Percentiles rank a stretch among this genome's conserved stretches.
phyloP scores from a whole-genome alignment of 495 filamentous ascomycete genomes.

The Lophiotrema nucula region DNA sequence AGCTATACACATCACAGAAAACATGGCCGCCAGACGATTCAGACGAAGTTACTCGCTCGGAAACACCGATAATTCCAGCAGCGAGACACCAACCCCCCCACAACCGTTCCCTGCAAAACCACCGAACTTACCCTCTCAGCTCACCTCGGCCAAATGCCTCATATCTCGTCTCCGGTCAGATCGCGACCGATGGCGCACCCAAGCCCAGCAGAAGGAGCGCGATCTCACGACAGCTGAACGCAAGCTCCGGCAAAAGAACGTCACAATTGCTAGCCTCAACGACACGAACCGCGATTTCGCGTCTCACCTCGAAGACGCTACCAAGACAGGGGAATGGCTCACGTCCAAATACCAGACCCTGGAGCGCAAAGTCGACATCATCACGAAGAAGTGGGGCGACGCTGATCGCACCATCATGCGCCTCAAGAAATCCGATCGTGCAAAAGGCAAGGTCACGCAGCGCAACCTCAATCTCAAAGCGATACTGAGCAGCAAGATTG shows the following conservation, averaged over 20 bases:
- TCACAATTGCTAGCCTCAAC: not conserved
- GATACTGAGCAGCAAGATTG: not conserved
- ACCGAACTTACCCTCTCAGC: too few species aligned
- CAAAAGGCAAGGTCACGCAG: constrained; percentile 11
- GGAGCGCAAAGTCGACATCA: too few species aligned
- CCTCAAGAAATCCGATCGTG: constrained; percentile 2
- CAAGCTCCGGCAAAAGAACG: not conserved
- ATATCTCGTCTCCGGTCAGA: constrained; percentile 1
- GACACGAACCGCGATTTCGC: not conserved
- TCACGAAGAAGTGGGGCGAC: not conserved
- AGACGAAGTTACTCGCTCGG: too few species aligned
- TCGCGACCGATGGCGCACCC: constrained; percentile 7
- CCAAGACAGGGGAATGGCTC: not conserved
- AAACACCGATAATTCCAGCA: not conserved
- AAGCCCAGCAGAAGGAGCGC: not conserved
- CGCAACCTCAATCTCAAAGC: constrained; percentile 4
- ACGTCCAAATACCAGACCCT: not conserved
- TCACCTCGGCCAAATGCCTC: not conserved
- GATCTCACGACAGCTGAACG: not conserved
- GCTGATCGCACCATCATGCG: not conserved
- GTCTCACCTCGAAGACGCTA: not conserved
- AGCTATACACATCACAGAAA: too few species aligned
- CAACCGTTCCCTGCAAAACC: too few species aligned
- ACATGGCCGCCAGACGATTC: too few species aligned
- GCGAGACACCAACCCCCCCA: not conserved